Conservation (phyloP, 306 rosid species). For the Arachis hypogaea region DNA sequence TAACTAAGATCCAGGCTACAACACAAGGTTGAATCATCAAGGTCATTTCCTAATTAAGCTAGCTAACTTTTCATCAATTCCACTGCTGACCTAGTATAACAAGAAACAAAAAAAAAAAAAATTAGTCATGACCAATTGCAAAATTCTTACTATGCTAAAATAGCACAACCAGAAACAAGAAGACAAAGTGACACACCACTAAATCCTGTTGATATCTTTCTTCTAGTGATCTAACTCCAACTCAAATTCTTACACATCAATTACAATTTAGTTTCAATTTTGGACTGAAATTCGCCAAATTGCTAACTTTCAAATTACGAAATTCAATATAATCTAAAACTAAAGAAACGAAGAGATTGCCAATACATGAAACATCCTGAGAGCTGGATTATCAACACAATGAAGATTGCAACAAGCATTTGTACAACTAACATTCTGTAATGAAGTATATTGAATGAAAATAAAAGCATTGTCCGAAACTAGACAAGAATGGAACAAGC, state of each 20-base stretch:
- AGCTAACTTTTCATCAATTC: not conserved
- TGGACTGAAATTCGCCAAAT: not conserved
- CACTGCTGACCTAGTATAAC: conserved; percentile 9
- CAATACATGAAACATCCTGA: not conserved
- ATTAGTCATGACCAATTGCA: not conserved
- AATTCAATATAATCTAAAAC: not conserved
- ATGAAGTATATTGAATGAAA: too few relatives aligned
- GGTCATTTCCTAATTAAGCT: not conserved
- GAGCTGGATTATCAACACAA: not conserved
- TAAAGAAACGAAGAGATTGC: not conserved
- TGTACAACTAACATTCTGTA: not conserved
- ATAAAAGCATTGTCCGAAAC: too few relatives aligned
- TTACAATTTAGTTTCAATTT: not conserved
- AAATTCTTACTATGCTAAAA: not conserved
- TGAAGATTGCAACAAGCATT: conserved; percentile 19
- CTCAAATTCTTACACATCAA: conserved; percentile 14
- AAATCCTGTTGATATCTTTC: not conserved
- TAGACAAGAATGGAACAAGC: too few relatives aligned
- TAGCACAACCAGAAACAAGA: not conserved
- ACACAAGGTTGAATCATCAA: too few relatives aligned
- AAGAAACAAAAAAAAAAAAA: not conserved
- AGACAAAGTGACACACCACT: not conserved
- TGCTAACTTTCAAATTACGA: not conserved
- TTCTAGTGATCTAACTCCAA: not conserved
- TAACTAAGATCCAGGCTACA: too few relatives aligned